phyloP scores from a whole-genome alignment of 495 filamentous ascomycete genomes.

The Penicillium soppii region DNA sequence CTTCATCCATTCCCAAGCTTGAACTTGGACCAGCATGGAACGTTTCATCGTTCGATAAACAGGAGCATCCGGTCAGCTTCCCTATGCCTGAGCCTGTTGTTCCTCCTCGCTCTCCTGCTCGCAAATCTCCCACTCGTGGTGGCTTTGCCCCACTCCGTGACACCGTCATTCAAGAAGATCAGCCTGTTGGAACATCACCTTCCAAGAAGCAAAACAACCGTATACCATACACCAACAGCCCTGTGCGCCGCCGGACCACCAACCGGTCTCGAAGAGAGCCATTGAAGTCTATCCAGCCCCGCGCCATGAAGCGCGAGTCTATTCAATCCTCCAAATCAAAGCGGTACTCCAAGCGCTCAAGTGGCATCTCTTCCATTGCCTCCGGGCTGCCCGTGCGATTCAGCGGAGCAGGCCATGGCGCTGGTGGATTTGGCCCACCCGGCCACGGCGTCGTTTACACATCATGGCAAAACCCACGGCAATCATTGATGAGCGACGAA shows the following conservation, averaged over 20 bases:
- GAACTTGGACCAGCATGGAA: conserved; percentile 41
- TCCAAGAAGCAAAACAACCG: conserved; percentile 30
- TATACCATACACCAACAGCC: conserved; percentile 31
- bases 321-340: conserved; percentile 40
- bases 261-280: conserved; percentile 39
- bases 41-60: conserved; percentile 25
- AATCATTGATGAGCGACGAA: conserved; percentile 40
- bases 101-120: conserved; percentile 31
- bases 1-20: conserved; percentile 34
- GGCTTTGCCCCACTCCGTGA: conserved; percentile 28
- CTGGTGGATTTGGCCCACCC: conserved; percentile 47
- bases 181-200: conserved; percentile 18
- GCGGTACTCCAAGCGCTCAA: conserved; percentile 44
- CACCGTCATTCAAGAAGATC: conserved; percentile 24
- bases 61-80: conserved; percentile 13
- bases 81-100: conserved; percentile 21
- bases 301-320: conserved; percentile 44
- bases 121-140: conserved; percentile 24
- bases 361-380: conserved; percentile 41
- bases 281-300: conserved; percentile 39
- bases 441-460: conserved; percentile 44
- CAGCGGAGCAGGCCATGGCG: conserved; percentile 49
- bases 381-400: conserved; percentile 39
- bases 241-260: conserved; percentile 31
- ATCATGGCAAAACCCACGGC: conserved; percentile 48